Evolutionary conservation across 2,329 filamentous ascomycete species (phyloP).

Genomic region (Tolypocladium amazonense): DNA sequence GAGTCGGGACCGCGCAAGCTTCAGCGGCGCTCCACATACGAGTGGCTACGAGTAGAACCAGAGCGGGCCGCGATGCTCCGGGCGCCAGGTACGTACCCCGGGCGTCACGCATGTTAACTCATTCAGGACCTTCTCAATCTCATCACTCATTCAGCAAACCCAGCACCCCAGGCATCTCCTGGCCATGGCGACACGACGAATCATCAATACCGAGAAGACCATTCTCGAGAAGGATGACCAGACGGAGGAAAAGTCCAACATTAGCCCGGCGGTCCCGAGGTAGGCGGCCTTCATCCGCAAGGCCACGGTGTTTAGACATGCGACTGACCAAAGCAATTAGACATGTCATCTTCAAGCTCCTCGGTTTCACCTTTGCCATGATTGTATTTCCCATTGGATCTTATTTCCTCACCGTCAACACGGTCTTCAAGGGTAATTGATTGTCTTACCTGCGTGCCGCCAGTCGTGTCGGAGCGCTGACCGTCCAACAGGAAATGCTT

Average conservation of each 20-base stretch:
- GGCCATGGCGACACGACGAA: constrained; percentile 61
- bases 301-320: not conserved
- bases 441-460: not conserved
- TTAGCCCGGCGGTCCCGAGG: constrained; percentile 74
- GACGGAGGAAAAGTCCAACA: constrained; percentile 53
- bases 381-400: constrained; percentile 75
- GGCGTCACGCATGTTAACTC: not conserved
- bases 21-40: not conserved
- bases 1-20: too few species aligned
- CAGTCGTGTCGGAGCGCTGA: constrained; percentile 2
- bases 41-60: too few species aligned
- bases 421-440: constrained; percentile 61
- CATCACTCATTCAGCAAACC: not conserved
- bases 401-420: constrained; percentile 74
- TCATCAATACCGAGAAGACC: constrained; percentile 54
- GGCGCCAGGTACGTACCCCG: not conserved
- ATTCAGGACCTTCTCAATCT: not conserved
- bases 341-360: constrained; percentile 78
- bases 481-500: constrained; percentile 63
- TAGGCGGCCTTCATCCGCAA: constrained; percentile 30
- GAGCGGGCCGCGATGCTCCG: not conserved
- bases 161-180: constrained; percentile 1
- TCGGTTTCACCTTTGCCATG: constrained; percentile 89
- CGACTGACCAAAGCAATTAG: constrained; percentile 27
- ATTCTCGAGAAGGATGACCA: constrained; percentile 49